These are phyloP conservation scores for Brettanomyces nanus DNA, from an alignment of 805 yeast genomes.

Conservation along the genomic window DNA sequence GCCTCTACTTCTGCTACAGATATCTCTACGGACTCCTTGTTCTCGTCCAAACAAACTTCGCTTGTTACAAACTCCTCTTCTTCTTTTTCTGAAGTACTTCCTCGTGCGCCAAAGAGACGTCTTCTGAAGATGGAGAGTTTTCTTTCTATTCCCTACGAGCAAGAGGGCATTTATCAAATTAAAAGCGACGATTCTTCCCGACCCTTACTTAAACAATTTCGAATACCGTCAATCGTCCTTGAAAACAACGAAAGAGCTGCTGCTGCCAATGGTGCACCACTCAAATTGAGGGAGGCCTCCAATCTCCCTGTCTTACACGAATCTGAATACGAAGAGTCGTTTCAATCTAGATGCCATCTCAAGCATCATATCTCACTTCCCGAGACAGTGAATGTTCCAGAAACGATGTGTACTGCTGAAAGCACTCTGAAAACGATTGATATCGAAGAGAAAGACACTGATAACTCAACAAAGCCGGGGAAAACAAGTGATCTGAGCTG, in stretches of 20 bases:
- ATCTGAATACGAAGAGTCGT: no score
- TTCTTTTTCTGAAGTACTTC: background rate
- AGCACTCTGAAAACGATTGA: background rate
- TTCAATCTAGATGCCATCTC: conserved; percentile 4
- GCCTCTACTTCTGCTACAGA: background rate
- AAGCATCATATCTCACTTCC: conserved; percentile 19
- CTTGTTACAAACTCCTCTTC: conserved; percentile 2
- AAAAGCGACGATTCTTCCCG: background rate
- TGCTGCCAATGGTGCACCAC: no score
- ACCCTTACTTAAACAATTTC: background rate
- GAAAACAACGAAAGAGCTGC: background rate
- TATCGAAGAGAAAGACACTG: background rate
- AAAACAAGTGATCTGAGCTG: background rate
- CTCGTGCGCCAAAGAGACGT: conserved; percentile 8
- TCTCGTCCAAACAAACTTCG: conserved; percentile 8
- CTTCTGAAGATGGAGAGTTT: conserved; percentile 25
- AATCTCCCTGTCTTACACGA: no score
- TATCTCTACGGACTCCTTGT: conserved; percentile 1
- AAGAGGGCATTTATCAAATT: background rate
- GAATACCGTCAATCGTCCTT: conserved; percentile 1
- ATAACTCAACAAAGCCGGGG: background rate
- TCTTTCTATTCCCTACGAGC: conserved; percentile 5
- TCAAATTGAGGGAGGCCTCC: no score
- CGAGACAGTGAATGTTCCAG: conserved; percentile 15
- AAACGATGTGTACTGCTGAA: no score